Evolutionary conservation across 345 rosid species (phyloP), one percentile per base, ranked within the genome.

Genomic region (Iberis pinnata): DNA sequence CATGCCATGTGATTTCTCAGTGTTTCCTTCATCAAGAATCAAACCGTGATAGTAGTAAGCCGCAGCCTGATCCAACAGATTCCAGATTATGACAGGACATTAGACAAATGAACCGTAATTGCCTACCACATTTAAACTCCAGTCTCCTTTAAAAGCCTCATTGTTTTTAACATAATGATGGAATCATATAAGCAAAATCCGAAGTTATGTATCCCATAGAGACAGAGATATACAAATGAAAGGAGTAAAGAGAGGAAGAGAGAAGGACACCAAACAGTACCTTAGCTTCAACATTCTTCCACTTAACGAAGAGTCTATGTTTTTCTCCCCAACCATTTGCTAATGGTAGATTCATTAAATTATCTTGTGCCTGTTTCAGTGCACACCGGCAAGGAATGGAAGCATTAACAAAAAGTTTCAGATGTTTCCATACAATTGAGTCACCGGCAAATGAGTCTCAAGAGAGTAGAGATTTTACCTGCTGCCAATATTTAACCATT

Each of bases 401-500:
- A 52, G 33, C 26, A 49, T 33, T 25, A 56, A 39, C 3, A 4
- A 51, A 25, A 58, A 12, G 2, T 43, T 65, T 66, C 37, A 68
- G 58, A 22, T 41, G 45, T 13, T 18, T 50, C 18, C 41, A 52
- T 26, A 24, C 27, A 25, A 24, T 24, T 43, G 17, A 51, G 55
- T 12, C 10, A 43, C 15, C n/a, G n/a, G 8, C 11, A 27, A 18
- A 39, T 12, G 5, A 39, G 22, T 8, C 59, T 40, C 47, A 25
- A 11, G 22, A 32, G 18, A 49, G 16, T 17, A 25, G 43, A 8
- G 38, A 20, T 11, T 25, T 2, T 80, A 92, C 98, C 93, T 93
- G 99, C 76, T 88, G 95, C 99, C 97, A 93, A 64, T 83, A 88
- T 71, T 85, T 93, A 9, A 88, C 97, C 97, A 93, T 86, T 82